Conservation (phyloP, 352 stramenopile species). For the Globisporangium irregulare region DNA sequence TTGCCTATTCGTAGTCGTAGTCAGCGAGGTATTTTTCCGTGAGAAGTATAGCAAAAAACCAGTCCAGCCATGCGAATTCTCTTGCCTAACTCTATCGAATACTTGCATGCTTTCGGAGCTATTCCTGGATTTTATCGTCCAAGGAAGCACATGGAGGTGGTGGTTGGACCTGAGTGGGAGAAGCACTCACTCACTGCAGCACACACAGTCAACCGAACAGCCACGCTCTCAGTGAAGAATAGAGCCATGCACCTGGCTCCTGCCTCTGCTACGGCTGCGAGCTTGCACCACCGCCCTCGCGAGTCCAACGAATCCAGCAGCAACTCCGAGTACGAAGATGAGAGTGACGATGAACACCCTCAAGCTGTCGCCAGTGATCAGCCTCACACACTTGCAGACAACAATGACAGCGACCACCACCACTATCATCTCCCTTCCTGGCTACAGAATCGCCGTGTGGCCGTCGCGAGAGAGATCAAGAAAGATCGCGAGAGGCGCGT, state of each 20-base stretch:
- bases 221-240: background rate
- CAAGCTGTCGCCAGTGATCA: background rate
- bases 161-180: too few relatives aligned
- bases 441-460: slow-evolving; percentile 4
- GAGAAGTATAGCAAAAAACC: background rate
- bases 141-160: too few relatives aligned
- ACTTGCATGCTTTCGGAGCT: too few relatives aligned
- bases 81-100: too few relatives aligned
- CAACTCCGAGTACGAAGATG: background rate
- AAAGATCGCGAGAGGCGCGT: slow-evolving; percentile 12
- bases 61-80: too few relatives aligned
- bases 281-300: background rate
- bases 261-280: background rate
- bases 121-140: too few relatives aligned
- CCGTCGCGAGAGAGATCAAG: slow-evolving; percentile 8
- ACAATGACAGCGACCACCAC: background rate
- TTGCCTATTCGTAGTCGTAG: background rate
- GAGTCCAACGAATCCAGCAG: background rate
- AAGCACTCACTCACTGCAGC: too few relatives aligned
- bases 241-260: background rate
- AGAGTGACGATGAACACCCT: background rate
- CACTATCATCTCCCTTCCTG: background rate
- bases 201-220: too few relatives aligned
- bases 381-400: background rate
- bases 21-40: background rate